phyloP scores from a whole-genome alignment of 2,329 filamentous ascomycete genomes.

The Claviceps maximensis region DNA sequence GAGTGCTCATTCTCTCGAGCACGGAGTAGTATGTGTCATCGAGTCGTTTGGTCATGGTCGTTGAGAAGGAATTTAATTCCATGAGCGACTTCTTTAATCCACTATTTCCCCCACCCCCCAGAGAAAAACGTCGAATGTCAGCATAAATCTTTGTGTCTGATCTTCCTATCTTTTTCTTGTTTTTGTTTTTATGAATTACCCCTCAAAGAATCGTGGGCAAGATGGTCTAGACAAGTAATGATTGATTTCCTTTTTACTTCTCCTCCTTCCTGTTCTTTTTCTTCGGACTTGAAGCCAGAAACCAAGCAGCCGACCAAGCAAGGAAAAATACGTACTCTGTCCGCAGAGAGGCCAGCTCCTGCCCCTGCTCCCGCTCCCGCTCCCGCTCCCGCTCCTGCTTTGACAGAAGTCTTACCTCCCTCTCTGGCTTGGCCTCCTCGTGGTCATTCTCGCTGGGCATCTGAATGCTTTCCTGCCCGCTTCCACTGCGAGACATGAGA shows the following conservation, averaged over 20 bases:
- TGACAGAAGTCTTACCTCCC: constrained; percentile 26
- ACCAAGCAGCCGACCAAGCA: too few species aligned
- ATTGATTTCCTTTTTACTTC: too few species aligned
- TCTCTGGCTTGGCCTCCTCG: constrained; percentile 24
- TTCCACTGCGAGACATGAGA: constrained; percentile 28
- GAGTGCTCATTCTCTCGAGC: constrained; percentile 50
- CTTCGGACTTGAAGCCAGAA: background rate
- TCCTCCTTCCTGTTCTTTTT: background rate
- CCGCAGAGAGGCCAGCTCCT: constrained; percentile 15
- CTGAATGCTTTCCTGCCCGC: constrained; percentile 29
- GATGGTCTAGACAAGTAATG: too few species aligned
- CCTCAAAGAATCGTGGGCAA: too few species aligned
- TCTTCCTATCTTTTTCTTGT: background rate
- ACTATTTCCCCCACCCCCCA: constrained; percentile 26
- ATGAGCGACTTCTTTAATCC: constrained; percentile 37
- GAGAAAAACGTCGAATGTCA: constrained; percentile 1
- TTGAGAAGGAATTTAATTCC: constrained; percentile 46
- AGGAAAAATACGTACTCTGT: constrained; percentile 17
- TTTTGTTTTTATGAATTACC: too few species aligned
- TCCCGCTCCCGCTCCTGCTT: constrained; percentile 19
- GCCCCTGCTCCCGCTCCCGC: constrained; percentile 17
- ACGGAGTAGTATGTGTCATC: constrained; percentile 65
- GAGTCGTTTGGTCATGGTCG: constrained; percentile 48
- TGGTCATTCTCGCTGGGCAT: constrained; percentile 19
- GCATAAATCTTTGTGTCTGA: background rate